Evolutionary conservation across 306 rosid genomes (phyloP).

Genomic region (Castanea crenata): DNA sequence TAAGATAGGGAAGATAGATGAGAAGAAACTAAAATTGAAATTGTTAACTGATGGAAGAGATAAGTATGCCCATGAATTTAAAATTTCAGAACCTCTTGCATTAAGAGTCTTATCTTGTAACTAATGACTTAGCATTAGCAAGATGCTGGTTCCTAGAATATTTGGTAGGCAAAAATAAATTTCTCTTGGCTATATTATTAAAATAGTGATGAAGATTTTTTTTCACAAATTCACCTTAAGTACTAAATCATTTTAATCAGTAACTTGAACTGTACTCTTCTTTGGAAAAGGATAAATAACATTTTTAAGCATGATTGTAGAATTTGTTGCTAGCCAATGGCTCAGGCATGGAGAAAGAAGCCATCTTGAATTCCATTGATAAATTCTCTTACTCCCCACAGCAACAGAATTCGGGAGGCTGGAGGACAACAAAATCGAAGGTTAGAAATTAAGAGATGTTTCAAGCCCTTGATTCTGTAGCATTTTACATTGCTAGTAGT

Average conservation of each 20-base stretch:
- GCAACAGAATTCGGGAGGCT: conserved; percentile 40
- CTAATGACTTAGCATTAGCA: background rate
- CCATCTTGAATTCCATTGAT: conserved; percentile 46
- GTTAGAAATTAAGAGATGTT: conserved; percentile 27
- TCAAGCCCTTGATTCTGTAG: background rate
- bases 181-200: background rate
- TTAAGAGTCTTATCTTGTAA: background rate
- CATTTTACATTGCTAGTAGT: conserved; percentile 17
- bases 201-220: background rate
- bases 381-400: conserved; percentile 43
- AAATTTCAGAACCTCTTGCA: background rate
- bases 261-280: background rate
- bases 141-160: background rate
- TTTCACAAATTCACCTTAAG: background rate
- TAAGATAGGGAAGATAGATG: background rate
- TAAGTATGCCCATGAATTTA: background rate
- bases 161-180: background rate
- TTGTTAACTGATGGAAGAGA: background rate
- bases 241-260: background rate
- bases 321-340: conserved; percentile 31
- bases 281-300: background rate
- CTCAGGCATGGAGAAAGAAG: conserved; percentile 27
- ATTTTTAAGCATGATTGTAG: conserved; percentile 29
- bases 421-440: conserved; percentile 72
- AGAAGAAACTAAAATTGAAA: background rate